Evolutionary conservation across 2,329 filamentous ascomycete species (phyloP), one percentile per base, ranked within the genome.

Genomic region (Fusarium sp.): DNA sequence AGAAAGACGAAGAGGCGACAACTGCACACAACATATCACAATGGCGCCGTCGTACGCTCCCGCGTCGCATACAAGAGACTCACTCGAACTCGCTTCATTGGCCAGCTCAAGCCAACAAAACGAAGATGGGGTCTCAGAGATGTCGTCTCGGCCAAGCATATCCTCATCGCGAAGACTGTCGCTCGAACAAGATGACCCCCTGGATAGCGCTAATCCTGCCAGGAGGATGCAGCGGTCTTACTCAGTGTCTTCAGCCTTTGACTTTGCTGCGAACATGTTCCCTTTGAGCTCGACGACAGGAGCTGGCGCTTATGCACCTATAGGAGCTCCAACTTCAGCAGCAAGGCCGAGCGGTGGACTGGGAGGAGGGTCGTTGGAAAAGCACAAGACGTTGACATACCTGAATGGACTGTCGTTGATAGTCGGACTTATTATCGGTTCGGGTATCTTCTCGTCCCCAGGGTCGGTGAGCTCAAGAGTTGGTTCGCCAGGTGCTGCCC

Each of bases 351-450:
- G 71, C 9, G 82, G 82, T 47, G 85, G 84, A 14, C 71, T 90
- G 19, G 85, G 86, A n/a, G 90, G 89, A 58, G 89, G 85, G n/a
- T 92, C 90, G 36, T 77, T 98, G 63, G 95, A 99, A 81, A 95
- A 92, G 75, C 90, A 96, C 80, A 99, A 99, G 80, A 96, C 91
- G 13, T 78, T 99, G 76, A 98, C 95, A 25, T 98, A 94, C 72
- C 74, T 98, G 42, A 99, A 99, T 75, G 95, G 95, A 1, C 77
- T 99, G 54, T 96, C 92, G 21, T 81, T 99, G 54, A 91, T 99
- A 45, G 85, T 98, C 44, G 94, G 95, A 2, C 78, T 99, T 63
- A 96, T 98, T 67, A 98, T 99, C 71, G 95, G 95, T 4, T 96
- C 92, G 21, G 95, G 94, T 13, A 97, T 99, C 71, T 99, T 98